Evolutionary conservation across 1,139 yeast genomes (phyloP).

Genomic region (Candida sp.): DNA sequence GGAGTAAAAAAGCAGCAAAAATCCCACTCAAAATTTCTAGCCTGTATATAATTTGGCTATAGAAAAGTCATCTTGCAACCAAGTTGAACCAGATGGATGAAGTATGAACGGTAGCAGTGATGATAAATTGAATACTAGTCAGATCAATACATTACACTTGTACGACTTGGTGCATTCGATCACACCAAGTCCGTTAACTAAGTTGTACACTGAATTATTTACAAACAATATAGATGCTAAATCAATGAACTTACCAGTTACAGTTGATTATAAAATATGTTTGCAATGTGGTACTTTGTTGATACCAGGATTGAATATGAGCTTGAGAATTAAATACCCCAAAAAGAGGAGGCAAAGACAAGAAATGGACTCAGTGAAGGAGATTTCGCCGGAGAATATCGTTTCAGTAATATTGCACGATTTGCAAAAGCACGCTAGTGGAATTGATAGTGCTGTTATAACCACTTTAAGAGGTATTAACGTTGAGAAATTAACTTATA

Average conservation of each 20-base stretch:
- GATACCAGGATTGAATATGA: conserved; percentile 45
- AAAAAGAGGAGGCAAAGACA: conserved; percentile 6
- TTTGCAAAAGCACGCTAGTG: background rate
- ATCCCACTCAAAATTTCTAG: too few species aligned
- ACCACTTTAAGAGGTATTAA: background rate
- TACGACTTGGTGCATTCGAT: conserved; percentile 27
- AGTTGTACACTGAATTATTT: conserved; percentile 22
- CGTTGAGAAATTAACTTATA: background rate
- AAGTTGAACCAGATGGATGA: background rate
- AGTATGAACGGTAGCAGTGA: background rate
- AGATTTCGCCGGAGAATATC: background rate
- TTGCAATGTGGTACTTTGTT: conserved; percentile 39
- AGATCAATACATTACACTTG: conserved; percentile 22
- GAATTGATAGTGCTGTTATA: background rate
- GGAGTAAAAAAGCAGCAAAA: too few species aligned
- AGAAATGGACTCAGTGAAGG: background rate
- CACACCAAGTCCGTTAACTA: conserved; percentile 23
- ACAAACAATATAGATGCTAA: conserved; percentile 18
- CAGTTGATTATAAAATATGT: conserved; percentile 35
- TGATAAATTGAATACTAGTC: conserved; percentile 12
- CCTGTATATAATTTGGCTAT: too few species aligned
- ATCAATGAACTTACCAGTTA: conserved; percentile 24
- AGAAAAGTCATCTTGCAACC: too few species aligned
- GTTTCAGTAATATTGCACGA: background rate
- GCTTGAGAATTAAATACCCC: conserved; percentile 12